Evolutionary conservation across 805 yeast species (phyloP).

Genomic region (Danielia reshetovae): DNA sequence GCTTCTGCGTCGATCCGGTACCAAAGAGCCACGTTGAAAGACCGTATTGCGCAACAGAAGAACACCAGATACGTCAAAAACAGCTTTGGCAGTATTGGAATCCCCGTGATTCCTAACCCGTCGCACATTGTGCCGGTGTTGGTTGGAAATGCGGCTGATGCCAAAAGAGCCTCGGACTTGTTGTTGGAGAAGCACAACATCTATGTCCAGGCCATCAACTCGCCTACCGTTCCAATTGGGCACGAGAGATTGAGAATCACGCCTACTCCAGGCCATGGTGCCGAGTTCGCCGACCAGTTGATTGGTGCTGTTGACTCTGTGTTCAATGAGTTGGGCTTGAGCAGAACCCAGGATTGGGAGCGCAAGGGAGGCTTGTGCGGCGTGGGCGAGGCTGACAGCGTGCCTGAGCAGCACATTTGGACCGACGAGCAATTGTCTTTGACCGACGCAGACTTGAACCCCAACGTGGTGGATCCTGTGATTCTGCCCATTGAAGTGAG

Average conservation of each 20-base stretch:
- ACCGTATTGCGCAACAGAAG: constrained; percentile 79
- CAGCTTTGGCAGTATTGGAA: constrained; percentile 62
- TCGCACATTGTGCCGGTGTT: constrained; percentile 95
- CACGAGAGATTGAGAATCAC: constrained; percentile 95
- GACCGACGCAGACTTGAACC: constrained; percentile 59
- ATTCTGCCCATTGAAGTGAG: constrained; percentile 64
- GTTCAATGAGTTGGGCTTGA: constrained; percentile 68
- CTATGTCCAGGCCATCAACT: constrained; percentile 97
- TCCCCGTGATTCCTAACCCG: constrained; percentile 97
- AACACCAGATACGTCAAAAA: constrained; percentile 83
- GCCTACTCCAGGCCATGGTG: constrained; percentile 96
- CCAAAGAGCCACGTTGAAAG: constrained; percentile 71
- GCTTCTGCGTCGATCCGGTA: constrained; percentile 82
- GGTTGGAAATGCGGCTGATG: constrained; percentile 90
- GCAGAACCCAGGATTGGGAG: constrained; percentile 76
- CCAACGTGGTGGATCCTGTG: constrained; percentile 62
- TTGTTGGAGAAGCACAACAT: constrained; percentile 79
- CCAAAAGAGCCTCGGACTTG: constrained; percentile 86
- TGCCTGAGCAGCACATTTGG: constrained; percentile 70
- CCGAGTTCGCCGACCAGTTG: constrained; percentile 70
- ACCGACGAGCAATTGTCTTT: constrained; percentile 71
- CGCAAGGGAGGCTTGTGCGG: constrained; percentile 85
- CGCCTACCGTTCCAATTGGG: constrained; percentile 96
- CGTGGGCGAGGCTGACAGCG: constrained; percentile 59
- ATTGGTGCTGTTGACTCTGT: constrained; percentile 77